These are phyloP conservation scores for Patellaria atrata DNA, from an alignment of 495 filamentous ascomycete species.

Conservation along the genomic window DNA sequence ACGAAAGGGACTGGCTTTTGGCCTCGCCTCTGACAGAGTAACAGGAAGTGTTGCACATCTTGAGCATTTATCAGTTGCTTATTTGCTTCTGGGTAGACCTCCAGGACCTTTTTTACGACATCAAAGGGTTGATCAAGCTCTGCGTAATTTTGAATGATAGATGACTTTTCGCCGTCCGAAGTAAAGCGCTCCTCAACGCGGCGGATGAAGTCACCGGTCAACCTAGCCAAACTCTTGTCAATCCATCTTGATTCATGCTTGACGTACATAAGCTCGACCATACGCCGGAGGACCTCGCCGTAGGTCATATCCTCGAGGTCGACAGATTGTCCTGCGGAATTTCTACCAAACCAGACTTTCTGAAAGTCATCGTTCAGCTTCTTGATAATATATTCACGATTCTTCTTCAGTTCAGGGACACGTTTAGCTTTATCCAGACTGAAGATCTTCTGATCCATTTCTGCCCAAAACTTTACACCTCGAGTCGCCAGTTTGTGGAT, in stretches of 20 bases:
- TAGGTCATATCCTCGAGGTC: conserved; percentile 99
- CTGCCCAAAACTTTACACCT: conserved; percentile 89
- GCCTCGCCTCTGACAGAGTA: conserved; percentile 79
- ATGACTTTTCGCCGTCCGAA: conserved; percentile 46
- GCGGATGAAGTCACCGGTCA: conserved; percentile 90
- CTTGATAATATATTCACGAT: conserved; percentile 87
- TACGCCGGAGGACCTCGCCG: conserved; percentile 74
- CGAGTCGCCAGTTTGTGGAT: conserved; percentile 96
- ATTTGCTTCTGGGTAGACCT: conserved; percentile 71
- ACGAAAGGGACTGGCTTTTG: conserved; percentile 98
- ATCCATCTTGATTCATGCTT: conserved; percentile 93
- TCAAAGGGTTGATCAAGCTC: conserved; percentile 75
- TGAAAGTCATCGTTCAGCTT: conserved; percentile 97
- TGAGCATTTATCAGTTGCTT: conserved; percentile 90
- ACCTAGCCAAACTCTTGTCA: conserved; percentile 60
- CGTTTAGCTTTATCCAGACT: conserved; percentile 89
- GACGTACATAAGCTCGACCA: conserved; percentile 94
- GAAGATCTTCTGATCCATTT: conserved; percentile 98
- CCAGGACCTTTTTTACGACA: conserved; percentile 61
- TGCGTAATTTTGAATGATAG: conserved; percentile 68
- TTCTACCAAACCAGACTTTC: conserved; percentile 96
- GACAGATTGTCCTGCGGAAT: conserved; percentile 65
- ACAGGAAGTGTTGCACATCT: conserved; percentile 89
- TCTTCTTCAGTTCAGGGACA: conserved; percentile 79
- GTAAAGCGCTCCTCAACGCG: conserved; percentile 91